Evolutionary conservation across 2,329 filamentous ascomycete species (phyloP), one percentile per base, ranked within the genome.

Genomic region (Colletotrichum lentis): DNA sequence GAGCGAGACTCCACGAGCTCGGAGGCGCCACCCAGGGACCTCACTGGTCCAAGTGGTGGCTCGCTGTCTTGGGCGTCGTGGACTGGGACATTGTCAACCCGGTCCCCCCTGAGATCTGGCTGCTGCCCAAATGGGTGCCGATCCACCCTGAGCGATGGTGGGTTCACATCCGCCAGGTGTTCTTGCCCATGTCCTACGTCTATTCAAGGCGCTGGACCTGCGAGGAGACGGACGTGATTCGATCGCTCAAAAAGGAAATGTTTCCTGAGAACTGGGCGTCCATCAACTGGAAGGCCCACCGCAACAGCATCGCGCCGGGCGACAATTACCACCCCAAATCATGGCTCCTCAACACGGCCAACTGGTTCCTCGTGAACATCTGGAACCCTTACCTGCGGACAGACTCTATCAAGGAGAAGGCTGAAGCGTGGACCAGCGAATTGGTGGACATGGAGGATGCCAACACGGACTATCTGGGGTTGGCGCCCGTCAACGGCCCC

Each of bases 101-200:
- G 0, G 89, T 96, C 2, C 96, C 96, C 1, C 92, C 96, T 0
- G 96, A 99, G 81, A 78, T 98, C 52, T 99, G 96, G 96, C 84
- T 97, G 47, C 81, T 97, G 3, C 94, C 94, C 0, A 92, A 97
- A 77, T 97, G 93, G 93, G 86, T 93, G 3, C 94, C 94, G 0
- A 86, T 97, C 75, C 89, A 93, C 5, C 95, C 95, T 0, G 97
- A 94, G 93, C 85, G 93, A 72, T 97, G 95, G 94, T 97, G 94
- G 95, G 92, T 98, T 74, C 96, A 99, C 74, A 97, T 97, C 79
- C 93, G 96, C n/a, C 89, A 92, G 79, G 94, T 99, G n/a, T 97
- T 95, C 74, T 78, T 97, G 56, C 91, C 94, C 5, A 97, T 98
- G 93, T 89, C 91, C 0, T 97, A 91, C 75, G 79, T 98, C 49